phyloP scores from a whole-genome alignment of 139 green algal species.

The Closterium sp. region DNA sequence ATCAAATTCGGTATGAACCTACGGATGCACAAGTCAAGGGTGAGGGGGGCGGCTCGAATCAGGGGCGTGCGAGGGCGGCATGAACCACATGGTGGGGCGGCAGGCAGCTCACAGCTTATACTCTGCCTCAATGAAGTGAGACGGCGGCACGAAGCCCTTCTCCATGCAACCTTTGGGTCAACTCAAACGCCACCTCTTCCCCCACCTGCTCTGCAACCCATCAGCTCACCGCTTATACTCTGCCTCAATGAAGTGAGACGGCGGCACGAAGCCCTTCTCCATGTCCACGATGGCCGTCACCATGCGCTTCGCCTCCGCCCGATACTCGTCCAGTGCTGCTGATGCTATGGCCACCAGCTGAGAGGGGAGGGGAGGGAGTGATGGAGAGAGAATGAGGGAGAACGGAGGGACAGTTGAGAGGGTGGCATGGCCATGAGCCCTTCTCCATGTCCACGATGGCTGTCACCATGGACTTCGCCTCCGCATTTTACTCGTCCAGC shows the following conservation, averaged over 20 bases:
- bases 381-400: too few species aligned
- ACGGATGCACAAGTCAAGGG: too few species aligned
- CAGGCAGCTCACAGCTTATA: too few species aligned
- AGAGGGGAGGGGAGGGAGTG: too few species aligned
- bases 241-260: slow-evolving; percentile 73
- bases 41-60: too few species aligned
- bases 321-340: slow-evolving; percentile 16
- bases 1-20: too few species aligned
- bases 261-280: slow-evolving; percentile 84
- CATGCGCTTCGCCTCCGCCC: slow-evolving; percentile 52
- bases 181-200: too few species aligned
- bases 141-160: slow-evolving; percentile 80
- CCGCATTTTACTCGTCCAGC: slow-evolving; percentile 14
- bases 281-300: slow-evolving; percentile 76
- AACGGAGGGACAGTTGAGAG: too few species aligned
- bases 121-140: slow-evolving; percentile 69
- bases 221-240: too few species aligned
- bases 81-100: too few species aligned
- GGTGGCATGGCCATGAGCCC: slow-evolving; percentile 42
- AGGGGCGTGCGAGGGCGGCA: too few species aligned
- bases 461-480: slow-evolving; percentile 59
- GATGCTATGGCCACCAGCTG: slow-evolving; percentile 32
- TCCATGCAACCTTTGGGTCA: slow-evolving; percentile 66
- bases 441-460: slow-evolving; percentile 89
- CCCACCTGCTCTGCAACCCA: too few species aligned